Evolutionary conservation across 805 yeast genomes (phyloP).

Genomic region (Cyberlindnera mississippiensis): DNA sequence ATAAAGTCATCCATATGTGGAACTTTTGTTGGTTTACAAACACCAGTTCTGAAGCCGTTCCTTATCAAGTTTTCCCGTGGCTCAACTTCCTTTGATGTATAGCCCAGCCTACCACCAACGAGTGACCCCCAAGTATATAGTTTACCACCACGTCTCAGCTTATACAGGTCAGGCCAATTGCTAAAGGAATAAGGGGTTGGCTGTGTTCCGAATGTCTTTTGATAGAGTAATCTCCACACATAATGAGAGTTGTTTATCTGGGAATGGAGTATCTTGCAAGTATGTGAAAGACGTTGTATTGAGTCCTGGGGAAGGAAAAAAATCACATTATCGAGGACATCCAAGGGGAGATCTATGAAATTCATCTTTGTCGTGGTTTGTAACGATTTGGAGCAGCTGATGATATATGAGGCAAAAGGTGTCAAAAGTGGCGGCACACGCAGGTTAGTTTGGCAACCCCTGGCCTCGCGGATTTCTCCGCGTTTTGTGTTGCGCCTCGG

Average conservation of each 20-base stretch:
- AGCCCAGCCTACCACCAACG: slow-evolving; percentile 45
- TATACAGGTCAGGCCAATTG: slow-evolving; percentile 50
- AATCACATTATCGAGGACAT: slow-evolving; percentile 36
- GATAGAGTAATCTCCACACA: slow-evolving; percentile 44
- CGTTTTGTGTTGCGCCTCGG: too few relatives aligned
- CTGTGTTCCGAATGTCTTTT: slow-evolving; percentile 41
- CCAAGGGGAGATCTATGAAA: slow-evolving; percentile 23
- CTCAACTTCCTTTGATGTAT: slow-evolving; percentile 22
- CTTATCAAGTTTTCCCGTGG: slow-evolving; percentile 25
- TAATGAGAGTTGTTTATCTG: slow-evolving; percentile 35
- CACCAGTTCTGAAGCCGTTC: slow-evolving; percentile 26
- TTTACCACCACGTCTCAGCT: slow-evolving; percentile 35
- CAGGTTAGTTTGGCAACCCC: too few relatives aligned
- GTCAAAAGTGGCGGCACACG: not conserved
- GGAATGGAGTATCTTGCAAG: slow-evolving; percentile 35
- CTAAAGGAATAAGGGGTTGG: slow-evolving; percentile 38
- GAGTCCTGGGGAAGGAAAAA: slow-evolving; percentile 29
- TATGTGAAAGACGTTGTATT: slow-evolving; percentile 36
- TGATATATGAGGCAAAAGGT: too few relatives aligned
- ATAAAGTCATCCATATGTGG: slow-evolving; percentile 33
- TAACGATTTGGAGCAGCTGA: too few relatives aligned
- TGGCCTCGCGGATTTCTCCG: too few relatives aligned
- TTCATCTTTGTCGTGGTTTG: too few relatives aligned
- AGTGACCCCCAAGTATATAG: slow-evolving; percentile 51
- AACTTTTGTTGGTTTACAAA: slow-evolving; percentile 37